Evolutionary conservation across 805 yeast genomes (phyloP), one percentile per base, ranked within the genome.

Genomic region (Candida tallmaniae): DNA sequence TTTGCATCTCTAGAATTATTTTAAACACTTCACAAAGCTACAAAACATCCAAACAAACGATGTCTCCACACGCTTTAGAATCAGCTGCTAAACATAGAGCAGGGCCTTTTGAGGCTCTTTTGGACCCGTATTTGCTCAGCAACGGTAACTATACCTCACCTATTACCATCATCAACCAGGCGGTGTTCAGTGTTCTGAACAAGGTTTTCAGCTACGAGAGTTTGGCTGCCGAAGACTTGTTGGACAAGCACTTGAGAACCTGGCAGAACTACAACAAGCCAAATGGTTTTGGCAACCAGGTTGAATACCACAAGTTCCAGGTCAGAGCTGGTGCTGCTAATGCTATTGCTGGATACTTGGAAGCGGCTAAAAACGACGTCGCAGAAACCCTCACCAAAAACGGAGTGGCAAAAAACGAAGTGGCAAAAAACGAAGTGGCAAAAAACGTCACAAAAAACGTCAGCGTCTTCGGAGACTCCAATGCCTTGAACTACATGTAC

Each of bases 271-370:
- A 65, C 50, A 70, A 74, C 49, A 49, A 69, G 29, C 51, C 54
- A 25, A 81, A 82, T 52, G 64, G 75, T 10, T 51, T 58, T 29
- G 79, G 78, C 16, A 59, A 56, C n/a, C 75, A 79, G 35, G 93
- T 94, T 18, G 66, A 67, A 35, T 58, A 81, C 46, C 67, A 76
- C 51, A 63, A 73, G 43, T 58, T 81, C 38, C 87, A 88, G 51
- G 74, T 85, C 37, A 78, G 95, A 55, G 66, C 82, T 2, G 97
- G 96, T 48, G 93, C 96, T 21, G 85, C 90, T 29, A 72, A 78
- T 42, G 74, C 84, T 18, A 71, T 90, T 29, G 64, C 84, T 32
- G 97, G 96, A 24, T 89, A 80, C 60, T 57, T 76, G 35, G 42
- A 52, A 27, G 51, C 50, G 31, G 46, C 49, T 35, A 61, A 60